phyloP scores from a whole-genome alignment of 208 protist genomes.

The Crithidia thermophila region DNA sequence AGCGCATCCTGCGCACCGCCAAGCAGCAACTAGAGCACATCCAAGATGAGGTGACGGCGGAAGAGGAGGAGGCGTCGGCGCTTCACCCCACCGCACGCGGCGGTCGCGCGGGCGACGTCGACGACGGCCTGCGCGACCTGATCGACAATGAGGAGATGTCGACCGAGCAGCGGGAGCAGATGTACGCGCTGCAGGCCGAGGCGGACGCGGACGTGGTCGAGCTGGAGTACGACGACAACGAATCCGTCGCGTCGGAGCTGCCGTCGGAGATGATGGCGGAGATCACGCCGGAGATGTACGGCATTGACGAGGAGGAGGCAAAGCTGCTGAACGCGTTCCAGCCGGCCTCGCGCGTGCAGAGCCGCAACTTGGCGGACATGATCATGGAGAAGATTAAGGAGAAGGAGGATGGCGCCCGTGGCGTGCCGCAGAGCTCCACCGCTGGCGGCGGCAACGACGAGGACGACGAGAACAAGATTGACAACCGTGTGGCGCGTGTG shows the following conservation, averaged over 20 bases:
- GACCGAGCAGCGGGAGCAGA: conserved; percentile 4
- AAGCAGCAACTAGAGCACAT: conserved; percentile 73
- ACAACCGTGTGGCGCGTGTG: conserved; percentile 86
- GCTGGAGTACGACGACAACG: conserved; percentile 82
- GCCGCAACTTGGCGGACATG: conserved; percentile 90
- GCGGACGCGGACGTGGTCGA: conserved; percentile 58
- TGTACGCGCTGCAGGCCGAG: conserved; percentile 37
- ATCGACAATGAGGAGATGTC: conserved; percentile 26
- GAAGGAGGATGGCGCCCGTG: conserved; percentile 58
- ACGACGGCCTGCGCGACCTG: conserved; percentile 23
- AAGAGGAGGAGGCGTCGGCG: conserved; percentile 33
- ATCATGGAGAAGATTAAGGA: conserved; percentile 93
- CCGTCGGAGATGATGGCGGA: conserved; percentile 65
- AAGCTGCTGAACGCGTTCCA: conserved; percentile 89
- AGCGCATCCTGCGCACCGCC: conserved; percentile 78
- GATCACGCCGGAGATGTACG: conserved; percentile 67
- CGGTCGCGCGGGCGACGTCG: neutral
- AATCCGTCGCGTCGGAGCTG: conserved; percentile 83
- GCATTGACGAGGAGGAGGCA: conserved; percentile 90
- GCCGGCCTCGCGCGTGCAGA: conserved; percentile 83
- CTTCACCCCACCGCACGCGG: conserved; percentile 3
- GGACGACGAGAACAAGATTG: conserved; percentile 53
- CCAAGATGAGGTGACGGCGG: conserved; percentile 39
- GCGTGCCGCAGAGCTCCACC: conserved; percentile 16
- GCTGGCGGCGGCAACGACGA: conserved; percentile 16